A percentile compares a stretch with the other conserved stretches of the same genome.
phyloP scores from a whole-genome alignment of 768 basidiomycete genomes.

The Pleurotus sapidus region DNA sequence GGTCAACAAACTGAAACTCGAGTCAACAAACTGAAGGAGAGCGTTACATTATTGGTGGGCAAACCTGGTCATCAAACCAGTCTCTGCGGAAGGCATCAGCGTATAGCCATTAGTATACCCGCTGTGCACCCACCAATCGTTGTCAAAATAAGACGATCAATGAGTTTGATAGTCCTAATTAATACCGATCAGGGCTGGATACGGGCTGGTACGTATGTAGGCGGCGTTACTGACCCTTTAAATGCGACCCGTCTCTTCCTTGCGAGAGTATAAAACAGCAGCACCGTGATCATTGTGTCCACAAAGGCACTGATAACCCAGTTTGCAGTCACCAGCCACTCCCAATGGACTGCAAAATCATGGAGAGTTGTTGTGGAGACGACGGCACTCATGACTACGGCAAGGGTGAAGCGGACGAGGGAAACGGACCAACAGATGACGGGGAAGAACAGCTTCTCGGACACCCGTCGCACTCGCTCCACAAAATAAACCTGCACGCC shows the following conservation, averaged over 20 bases:
- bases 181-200: too few relatives aligned
- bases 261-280: conserved; percentile 28
- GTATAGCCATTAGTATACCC: too few relatives aligned
- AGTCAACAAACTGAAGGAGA: background rate
- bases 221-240: background rate
- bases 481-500: conserved; percentile 22
- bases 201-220: too few relatives aligned
- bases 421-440: conserved; percentile 21
- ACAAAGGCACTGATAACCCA: conserved; percentile 23
- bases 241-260: conserved; percentile 17
- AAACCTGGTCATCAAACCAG: background rate
- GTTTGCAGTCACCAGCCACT: conserved; percentile 28
- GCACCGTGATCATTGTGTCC: conserved; percentile 28
- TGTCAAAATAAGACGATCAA: conserved; percentile 7
- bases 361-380: conserved; percentile 10
- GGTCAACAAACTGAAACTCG: background rate
- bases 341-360: conserved; percentile 17
- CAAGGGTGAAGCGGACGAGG: conserved; percentile 22
- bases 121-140: background rate
- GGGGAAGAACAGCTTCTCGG: conserved; percentile 23
- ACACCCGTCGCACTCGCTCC: conserved; percentile 22
- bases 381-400: conserved; percentile 23
- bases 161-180: conserved; percentile 2
- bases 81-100: background rate
- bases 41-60: background rate